These are phyloP conservation scores for Beauveria australis DNA, from an alignment of 2,329 filamentous ascomycete species.

Conservation along the genomic window DNA sequence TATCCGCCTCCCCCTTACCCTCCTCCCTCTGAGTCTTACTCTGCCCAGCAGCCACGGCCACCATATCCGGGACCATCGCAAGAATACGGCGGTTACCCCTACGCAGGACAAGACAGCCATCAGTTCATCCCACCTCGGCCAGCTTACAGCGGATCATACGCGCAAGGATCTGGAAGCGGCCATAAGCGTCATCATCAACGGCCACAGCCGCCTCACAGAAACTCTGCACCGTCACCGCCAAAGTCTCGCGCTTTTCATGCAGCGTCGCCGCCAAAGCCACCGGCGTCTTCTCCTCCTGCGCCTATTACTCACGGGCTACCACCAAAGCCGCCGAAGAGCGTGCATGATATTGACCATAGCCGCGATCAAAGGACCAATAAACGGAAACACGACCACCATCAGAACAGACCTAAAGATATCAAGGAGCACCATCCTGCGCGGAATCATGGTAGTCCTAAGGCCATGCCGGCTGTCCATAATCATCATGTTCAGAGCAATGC, in stretches of 20 bases:
- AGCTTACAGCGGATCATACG: slow-evolving; percentile 8
- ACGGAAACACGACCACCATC: slow-evolving; percentile 3
- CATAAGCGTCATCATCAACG: neutral
- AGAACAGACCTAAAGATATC: slow-evolving; percentile 4
- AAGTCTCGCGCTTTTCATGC: neutral
- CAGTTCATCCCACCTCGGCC: slow-evolving; percentile 2
- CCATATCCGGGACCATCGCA: neutral
- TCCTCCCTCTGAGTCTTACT: slow-evolving; percentile 13
- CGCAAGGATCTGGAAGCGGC: neutral
- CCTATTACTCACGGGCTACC: neutral
- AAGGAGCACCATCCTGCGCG: slow-evolving; percentile 9
- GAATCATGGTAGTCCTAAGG: neutral
- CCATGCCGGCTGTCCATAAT: neutral
- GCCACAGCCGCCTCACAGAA: neutral
- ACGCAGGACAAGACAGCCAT: neutral
- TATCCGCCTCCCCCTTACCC: slow-evolving; percentile 15
- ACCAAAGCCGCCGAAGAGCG: slow-evolving; percentile 11
- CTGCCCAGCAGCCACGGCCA: slow-evolving; percentile 1
- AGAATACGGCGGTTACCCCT: neutral
- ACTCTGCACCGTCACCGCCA: slow-evolving; percentile 5
- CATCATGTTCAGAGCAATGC: neutral
- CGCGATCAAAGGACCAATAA: slow-evolving; percentile 9
- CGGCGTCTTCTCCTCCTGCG: neutral
- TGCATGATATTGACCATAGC: slow-evolving; percentile 3
- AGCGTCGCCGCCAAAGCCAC: neutral